Percentiles rank a stretch among this genome's conserved stretches.
phyloP scores from a whole-genome alignment of 1,139 yeast species.

The Blastobotrys malaysiensis region DNA sequence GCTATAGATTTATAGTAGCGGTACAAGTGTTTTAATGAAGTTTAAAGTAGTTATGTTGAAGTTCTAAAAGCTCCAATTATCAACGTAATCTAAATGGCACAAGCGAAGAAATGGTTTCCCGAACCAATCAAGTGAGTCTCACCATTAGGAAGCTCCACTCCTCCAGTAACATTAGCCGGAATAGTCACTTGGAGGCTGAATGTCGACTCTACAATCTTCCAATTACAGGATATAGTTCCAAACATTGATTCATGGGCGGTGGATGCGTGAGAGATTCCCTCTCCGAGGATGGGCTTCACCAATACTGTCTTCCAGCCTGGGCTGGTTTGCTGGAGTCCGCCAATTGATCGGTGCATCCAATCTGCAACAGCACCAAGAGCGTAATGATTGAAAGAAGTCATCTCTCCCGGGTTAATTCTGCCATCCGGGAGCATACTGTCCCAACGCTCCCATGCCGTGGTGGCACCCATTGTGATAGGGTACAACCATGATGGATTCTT shows the following conservation, averaged over 20 bases:
- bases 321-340: slow-evolving; percentile 17
- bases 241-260: slow-evolving; percentile 11
- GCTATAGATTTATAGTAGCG: no score
- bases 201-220: slow-evolving; percentile 6
- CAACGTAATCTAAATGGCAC: no score
- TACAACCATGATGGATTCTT: slow-evolving; percentile 27
- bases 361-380: slow-evolving; percentile 26
- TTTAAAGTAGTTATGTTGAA: no score
- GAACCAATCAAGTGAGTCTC: slow-evolving; percentile 5
- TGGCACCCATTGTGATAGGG: slow-evolving; percentile 28
- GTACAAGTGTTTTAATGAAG: no score
- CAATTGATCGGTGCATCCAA: slow-evolving; percentile 21
- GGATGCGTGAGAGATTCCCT: slow-evolving; percentile 7
- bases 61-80: no score
- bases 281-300: slow-evolving; percentile 11
- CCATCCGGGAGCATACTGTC: slow-evolving; percentile 28
- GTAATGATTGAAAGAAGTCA: slow-evolving; percentile 29
- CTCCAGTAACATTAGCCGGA: slow-evolving; percentile 9
- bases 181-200: slow-evolving; percentile 5
- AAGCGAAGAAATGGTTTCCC: slow-evolving; percentile 5
- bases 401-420: slow-evolving; percentile 25
- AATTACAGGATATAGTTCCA: slow-evolving; percentile 9
- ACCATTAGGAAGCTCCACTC: slow-evolving; percentile 11
- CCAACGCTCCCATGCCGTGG: slow-evolving; percentile 28
- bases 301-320: slow-evolving; percentile 21